Evolutionary conservation across 1,284 basidiomycete species (phyloP).

Genomic region (Cutaneotrichosporon cavernicola): DNA sequence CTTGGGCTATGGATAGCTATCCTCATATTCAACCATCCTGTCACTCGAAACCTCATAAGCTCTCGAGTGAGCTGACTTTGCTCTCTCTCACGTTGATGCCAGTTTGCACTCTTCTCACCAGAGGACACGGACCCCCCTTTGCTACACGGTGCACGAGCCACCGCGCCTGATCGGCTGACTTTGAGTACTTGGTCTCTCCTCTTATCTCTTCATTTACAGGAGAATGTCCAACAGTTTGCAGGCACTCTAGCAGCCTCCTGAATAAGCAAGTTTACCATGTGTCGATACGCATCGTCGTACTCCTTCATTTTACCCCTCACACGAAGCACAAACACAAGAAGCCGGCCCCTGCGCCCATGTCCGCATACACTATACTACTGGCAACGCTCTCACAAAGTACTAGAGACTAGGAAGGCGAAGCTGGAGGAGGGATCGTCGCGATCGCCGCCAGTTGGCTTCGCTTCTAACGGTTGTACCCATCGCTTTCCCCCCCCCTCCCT

Average conservation of each 20-base stretch:
- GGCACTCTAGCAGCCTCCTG: no score
- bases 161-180: no score
- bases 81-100: background rate
- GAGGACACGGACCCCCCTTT: background rate
- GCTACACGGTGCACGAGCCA: background rate
- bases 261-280: no score
- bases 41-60: background rate
- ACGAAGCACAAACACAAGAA: no score
- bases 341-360: background rate
- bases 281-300: no score
- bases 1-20: background rate
- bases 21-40: background rate
- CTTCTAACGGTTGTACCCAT: background rate
- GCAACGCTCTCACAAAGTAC: background rate
- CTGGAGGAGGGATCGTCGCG: background rate
- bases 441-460: background rate
- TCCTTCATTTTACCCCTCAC: no score
- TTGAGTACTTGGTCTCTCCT: no score
- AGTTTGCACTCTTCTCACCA: background rate
- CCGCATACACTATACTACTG: background rate
- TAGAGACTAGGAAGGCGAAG: background rate
- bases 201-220: no score
- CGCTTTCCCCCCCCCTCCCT: no score
- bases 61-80: background rate
- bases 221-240: no score